Base-by-base conservation (phyloP, 768 basidiomycete genomes). In the Trametes gibbosa region DNA sequence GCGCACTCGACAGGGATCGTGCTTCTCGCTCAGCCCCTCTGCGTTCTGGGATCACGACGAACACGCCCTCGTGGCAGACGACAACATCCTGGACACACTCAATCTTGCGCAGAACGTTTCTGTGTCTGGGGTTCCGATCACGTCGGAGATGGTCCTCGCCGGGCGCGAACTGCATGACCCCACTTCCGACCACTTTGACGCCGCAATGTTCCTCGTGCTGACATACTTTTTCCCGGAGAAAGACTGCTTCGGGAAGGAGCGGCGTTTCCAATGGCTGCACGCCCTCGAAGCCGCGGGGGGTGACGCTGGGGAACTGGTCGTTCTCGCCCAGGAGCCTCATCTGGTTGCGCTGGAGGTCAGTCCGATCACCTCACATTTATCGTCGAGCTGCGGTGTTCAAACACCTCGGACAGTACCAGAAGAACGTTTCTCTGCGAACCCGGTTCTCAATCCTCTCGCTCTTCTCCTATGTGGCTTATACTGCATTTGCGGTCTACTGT, bases 191-290 rank as follows among this genome's bases (percentile, higher is more conserved):
- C 76, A 77, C 57, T 78, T 85, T 50, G 85, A 88, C 66, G 81
- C 78, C 59, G 87, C 89, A 47, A 81, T 77, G 51, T 89, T 85
- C 67, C 80, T 94, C 19, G 89, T 86, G 16, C 76, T 93, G 58
- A 92, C 90, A 0, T 94, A 90, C 71, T 86, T 92, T 73, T 92
- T 95, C 68, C 84, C 82, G 2, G 87, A 91, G 63, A 81, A 77
- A 16, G 84, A 88, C 63, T 93, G 91, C 72, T 72, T 85, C 62
- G 79, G 80, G 40, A 80, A 78, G 53, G 70, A 76, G 13, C 86
- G 86, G 40, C 91, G 90, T 63, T 70, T 77, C 50, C 71, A 76
- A 29, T 93, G 90, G 90, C 70, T 82, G 47, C 75, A 86, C 35
- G 74, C 80, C 10, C 74, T 93, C 14, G 70, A 75, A 50, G 72